Evolutionary conservation across 1,284 basidiomycete genomes (phyloP).

Genomic region (Xerocomus cyaneibrunnescens): DNA sequence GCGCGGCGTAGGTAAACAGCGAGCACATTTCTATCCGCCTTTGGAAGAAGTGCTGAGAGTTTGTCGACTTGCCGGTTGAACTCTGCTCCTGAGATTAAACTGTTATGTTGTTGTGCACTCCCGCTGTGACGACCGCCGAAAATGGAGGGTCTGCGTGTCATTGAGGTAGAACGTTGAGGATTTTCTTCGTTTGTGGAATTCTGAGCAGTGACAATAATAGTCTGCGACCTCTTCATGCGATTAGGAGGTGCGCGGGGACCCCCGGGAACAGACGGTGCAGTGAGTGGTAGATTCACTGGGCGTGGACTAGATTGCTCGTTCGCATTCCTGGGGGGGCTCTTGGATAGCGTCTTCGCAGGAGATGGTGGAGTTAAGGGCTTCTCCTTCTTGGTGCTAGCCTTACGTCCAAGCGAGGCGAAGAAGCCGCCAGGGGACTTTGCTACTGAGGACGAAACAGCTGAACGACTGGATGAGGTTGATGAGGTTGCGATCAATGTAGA

Average conservation of each 20-base stretch:
- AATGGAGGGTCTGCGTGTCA: conserved; percentile 53
- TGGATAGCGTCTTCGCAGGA: conserved; percentile 42
- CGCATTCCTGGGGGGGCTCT: conserved; percentile 40
- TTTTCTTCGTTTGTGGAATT: conserved; percentile 33
- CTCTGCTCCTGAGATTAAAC: conserved; percentile 34
- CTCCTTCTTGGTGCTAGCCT: conserved; percentile 55
- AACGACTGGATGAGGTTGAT: conserved; percentile 35
- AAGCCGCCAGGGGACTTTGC: conserved; percentile 54
- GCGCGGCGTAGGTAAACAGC: conserved; percentile 71
- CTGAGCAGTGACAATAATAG: conserved; percentile 50
- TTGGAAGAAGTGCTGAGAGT: conserved; percentile 72
- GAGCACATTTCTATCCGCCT: conserved; percentile 68
- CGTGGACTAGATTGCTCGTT: conserved; percentile 34
- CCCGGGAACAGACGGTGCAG: conserved; percentile 60
- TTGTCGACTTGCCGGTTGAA: conserved; percentile 69
- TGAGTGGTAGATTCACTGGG: conserved; percentile 39
- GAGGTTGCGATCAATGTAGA: conserved; percentile 36
- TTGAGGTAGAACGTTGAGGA: conserved; percentile 43
- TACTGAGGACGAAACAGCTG: conserved; percentile 32
- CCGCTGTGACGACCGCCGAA: conserved; percentile 32
- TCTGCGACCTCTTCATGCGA: conserved; percentile 62
- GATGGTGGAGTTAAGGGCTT: conserved; percentile 32
- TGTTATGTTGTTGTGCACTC: conserved; percentile 8
- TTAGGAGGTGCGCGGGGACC: conserved; percentile 73
- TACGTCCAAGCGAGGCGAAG: conserved; percentile 73